Percentiles rank a stretch among this genome's conserved stretches.
Conservation (phyloP, 352 stramenopile species). For the Halophytophthora batemanensis region DNA sequence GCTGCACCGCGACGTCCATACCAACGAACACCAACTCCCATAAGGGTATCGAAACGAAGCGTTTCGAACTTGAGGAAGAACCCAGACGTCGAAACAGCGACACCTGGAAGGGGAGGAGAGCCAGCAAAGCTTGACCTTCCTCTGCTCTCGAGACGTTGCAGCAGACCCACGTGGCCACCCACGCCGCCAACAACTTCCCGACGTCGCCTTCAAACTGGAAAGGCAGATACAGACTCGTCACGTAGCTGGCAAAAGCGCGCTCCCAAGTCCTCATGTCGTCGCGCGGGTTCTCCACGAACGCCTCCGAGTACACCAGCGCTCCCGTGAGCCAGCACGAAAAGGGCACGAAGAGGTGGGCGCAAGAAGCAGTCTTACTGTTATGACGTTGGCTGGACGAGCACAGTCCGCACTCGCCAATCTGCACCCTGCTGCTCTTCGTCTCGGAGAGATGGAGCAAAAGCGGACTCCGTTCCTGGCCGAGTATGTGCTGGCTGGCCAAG, state of each 20-base stretch:
- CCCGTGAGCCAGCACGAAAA: slow-evolving; percentile 28
- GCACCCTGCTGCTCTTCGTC: slow-evolving; percentile 13
- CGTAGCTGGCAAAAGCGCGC: slow-evolving; percentile 34
- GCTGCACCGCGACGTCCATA: slow-evolving; percentile 20
- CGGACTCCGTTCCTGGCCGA: not conserved
- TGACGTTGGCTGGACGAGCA: slow-evolving; percentile 9
- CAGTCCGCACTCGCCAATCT: slow-evolving; percentile 8
- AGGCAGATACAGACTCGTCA: slow-evolving; percentile 53
- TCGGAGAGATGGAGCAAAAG: slow-evolving; percentile 11
- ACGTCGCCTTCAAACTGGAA: slow-evolving; percentile 43
- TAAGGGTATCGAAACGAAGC: slow-evolving; percentile 13
- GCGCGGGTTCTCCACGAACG: slow-evolving; percentile 23
- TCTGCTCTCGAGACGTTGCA: slow-evolving; percentile 28
- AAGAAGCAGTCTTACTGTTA: slow-evolving; percentile 5
- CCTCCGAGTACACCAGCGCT: slow-evolving; percentile 37
- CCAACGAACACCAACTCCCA: slow-evolving; percentile 34
- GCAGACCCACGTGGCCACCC: slow-evolving; percentile 49
- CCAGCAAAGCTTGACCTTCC: slow-evolving; percentile 20
- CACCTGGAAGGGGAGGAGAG: slow-evolving; percentile 49
- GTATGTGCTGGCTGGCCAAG: not conserved
- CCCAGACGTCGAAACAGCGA: slow-evolving; percentile 37
- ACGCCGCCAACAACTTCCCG: slow-evolving; percentile 26
- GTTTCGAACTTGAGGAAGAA: not conserved
- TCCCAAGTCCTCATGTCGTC: slow-evolving; percentile 35
- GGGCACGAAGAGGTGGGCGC: slow-evolving; percentile 26